Evolutionary conservation across 192 early-diverging fungal genomes (phyloP), one percentile per base, ranked within the genome.

Genomic region (Coemansia sp.): DNA sequence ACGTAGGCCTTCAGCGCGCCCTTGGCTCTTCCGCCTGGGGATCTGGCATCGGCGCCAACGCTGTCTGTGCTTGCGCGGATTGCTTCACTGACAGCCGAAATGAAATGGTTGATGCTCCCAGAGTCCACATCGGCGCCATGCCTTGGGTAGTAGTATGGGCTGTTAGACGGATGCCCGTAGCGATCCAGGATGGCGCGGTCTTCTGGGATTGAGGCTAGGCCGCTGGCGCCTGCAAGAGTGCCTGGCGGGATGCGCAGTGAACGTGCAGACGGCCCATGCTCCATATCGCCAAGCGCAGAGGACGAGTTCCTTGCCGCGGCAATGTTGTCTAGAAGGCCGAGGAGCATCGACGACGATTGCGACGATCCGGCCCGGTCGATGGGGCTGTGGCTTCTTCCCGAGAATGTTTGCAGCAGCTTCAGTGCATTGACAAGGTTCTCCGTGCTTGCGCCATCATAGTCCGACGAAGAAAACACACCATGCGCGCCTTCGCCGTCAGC

Each of bases 351-450:
- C 24, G 66, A 64, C 23, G 56, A 38, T 11, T 41, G 62, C 14
- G 60, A 18, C 30, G 38, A 62, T 15, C 57, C 63, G 11, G 44
- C 21, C 1, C 71, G 53, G 57, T 69, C 75, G 0, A 20, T 48
- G 18, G 69, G 44, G 61, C 30, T 48, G 20, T 60, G 56, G 44
- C 56, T 52, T 35, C 76, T 55, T 26, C 71, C 65, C 5, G 68
- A 43, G 20, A 73, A 49, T 5, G 70, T 55, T 36, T 73, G 64
- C 35, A 82, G 74, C 61, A 82, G 71, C 56, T 53, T 56, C 30
- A 82, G 68, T 5, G 79, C 79, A 43, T 82, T 75, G 5, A 65
- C 68, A 1, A 82, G 74, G 36, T 55, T 69, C 44, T 82, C 79
- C 0, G 74, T 60, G 68, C 74, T 71, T 6, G 72, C 58, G 39